Conservation (phyloP, 2,329 filamentous ascomycete genomes). For the Colletotrichum cuscutae region DNA sequence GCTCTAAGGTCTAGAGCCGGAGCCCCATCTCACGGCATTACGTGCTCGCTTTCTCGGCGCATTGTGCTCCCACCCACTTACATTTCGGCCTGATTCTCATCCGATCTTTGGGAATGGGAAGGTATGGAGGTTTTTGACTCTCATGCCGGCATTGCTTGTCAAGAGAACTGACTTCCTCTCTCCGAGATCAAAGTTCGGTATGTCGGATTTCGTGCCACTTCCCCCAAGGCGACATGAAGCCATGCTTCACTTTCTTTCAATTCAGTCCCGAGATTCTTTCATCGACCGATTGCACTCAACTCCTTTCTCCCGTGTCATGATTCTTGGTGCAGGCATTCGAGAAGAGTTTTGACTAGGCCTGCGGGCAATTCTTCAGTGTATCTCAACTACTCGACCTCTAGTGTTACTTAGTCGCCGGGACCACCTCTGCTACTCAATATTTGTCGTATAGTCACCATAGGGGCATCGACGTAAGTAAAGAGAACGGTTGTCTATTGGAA, state of each 20-base stretch:
- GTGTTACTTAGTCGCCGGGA: no score
- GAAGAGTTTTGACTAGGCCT: no score
- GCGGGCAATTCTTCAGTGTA: no score
- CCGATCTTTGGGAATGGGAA: neutral
- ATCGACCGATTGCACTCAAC: neutral
- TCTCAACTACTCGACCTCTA: no score
- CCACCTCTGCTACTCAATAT: no score
- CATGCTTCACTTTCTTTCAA: neutral
- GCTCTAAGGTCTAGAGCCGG: no score
- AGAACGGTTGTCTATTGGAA: no score
- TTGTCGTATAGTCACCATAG: no score
- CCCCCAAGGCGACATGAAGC: no score
- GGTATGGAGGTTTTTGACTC: neutral
- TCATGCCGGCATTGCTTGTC: neutral
- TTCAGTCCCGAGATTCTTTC: neutral
- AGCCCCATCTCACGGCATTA: neutral
- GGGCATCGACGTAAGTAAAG: no score
- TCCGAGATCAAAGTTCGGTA: neutral
- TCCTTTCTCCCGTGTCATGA: neutral
- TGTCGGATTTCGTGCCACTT: neutral
- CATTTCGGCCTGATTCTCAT: constrained; percentile 21
- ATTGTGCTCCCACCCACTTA: neutral
- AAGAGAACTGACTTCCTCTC: neutral
- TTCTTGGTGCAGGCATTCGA: neutral
- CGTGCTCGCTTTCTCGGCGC: neutral